These are phyloP conservation scores for Hortiboletus campestris DNA, from an alignment of 768 basidiomycete species.

Conservation along the genomic window DNA sequence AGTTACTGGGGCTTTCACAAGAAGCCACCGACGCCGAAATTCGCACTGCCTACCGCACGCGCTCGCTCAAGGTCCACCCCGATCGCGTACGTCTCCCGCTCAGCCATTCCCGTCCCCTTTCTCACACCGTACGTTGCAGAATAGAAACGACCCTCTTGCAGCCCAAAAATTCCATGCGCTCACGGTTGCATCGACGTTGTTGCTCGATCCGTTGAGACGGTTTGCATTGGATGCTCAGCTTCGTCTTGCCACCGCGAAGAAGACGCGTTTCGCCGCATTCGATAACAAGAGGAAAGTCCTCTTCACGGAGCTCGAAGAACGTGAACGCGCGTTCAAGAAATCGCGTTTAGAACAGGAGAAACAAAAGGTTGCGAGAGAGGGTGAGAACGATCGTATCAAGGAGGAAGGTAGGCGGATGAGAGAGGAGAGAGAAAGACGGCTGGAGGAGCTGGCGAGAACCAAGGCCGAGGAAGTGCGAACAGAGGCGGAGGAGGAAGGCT, in stretches of 20 bases:
- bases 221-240: constrained; percentile 78
- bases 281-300: constrained; percentile 73
- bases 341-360: constrained; percentile 59
- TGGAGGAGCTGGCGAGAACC: constrained; percentile 41
- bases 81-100: constrained; percentile 59
- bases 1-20: constrained; percentile 56
- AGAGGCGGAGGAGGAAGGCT: constrained; percentile 29
- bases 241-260: constrained; percentile 65
- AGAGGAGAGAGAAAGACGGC: constrained; percentile 61
- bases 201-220: constrained; percentile 77
- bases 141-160: constrained; percentile 80
- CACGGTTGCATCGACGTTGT: constrained; percentile 74
- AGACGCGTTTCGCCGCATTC: constrained; percentile 65
- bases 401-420: constrained; percentile 68
- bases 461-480: constrained; percentile 29
- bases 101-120: constrained; percentile 12
- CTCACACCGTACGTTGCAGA: constrained; percentile 41
- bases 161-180: constrained; percentile 84
- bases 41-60: constrained; percentile 72
- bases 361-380: constrained; percentile 51
- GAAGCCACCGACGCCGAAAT: constrained; percentile 79
- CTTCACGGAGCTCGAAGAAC: constrained; percentile 75
- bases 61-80: constrained; percentile 84
- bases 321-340: constrained; percentile 77
- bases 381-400: constrained; percentile 70